Conservation (phyloP, 768 basidiomycete species). For the Lyophyllum atratum region DNA sequence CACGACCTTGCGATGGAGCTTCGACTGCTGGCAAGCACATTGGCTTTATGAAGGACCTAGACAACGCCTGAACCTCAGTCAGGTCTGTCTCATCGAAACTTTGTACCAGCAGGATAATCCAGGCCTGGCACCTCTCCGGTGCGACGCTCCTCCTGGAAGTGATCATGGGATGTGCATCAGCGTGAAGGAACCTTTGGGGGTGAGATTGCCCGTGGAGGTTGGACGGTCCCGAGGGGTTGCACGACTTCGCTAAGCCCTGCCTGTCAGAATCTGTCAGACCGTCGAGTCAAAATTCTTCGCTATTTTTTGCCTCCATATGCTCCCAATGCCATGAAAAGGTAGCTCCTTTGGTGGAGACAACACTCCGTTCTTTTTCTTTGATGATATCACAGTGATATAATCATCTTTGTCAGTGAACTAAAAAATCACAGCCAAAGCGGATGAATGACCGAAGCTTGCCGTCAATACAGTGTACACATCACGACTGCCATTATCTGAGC, state of each 20-base stretch:
- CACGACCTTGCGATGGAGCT: neutral
- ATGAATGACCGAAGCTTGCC: neutral
- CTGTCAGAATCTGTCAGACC: neutral
- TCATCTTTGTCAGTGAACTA: neutral
- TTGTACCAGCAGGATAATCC: neutral
- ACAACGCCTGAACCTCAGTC: neutral
- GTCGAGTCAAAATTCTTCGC: neutral
- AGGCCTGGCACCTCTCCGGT: neutral
- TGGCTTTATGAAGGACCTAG: neutral
- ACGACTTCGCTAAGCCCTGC: neutral
- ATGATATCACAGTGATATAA: neutral
- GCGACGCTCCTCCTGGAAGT: neutral
- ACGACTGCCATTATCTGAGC: neutral
- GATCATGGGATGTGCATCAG: neutral
- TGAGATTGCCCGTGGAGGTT: neutral
- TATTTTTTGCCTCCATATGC: neutral
- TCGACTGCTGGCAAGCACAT: neutral
- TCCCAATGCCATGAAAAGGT: neutral
- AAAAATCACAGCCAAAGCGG: neutral
- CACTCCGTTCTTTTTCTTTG: neutral
- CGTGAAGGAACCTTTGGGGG: neutral
- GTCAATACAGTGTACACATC: neutral
- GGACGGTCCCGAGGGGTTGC: neutral
- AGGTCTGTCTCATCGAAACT: neutral
- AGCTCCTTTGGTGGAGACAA: neutral